Percentiles rank a stretch among this genome's conserved stretches.
Conservation (phyloP, 305 asterid genomes). For the Solanum hybrid region DNA sequence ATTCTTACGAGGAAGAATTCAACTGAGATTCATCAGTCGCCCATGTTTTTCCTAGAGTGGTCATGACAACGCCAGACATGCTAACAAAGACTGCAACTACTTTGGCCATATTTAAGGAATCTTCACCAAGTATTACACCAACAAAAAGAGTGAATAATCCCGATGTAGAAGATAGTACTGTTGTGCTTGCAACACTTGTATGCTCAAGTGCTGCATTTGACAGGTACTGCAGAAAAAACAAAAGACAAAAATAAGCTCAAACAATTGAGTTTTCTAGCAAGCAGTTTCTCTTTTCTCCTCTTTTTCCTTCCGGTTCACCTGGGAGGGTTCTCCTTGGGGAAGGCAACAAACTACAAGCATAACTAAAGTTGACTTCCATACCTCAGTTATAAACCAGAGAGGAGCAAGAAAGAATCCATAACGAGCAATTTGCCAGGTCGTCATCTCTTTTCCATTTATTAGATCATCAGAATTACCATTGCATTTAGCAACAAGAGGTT, state of each 20-base stretch:
- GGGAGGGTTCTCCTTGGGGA: neutral
- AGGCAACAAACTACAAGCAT: conserved; percentile 3
- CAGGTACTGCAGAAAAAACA: conserved; percentile 55
- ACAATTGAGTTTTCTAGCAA: neutral
- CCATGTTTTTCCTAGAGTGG: conserved; percentile 97
- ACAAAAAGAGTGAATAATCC: conserved; percentile 92
- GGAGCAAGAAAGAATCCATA: conserved; percentile 89
- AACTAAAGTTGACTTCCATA: conserved; percentile 11
- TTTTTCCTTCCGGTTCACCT: neutral
- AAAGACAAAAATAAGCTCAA: neutral
- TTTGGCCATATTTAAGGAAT: conserved; percentile 63
- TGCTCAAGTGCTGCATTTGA: conserved; percentile 99
- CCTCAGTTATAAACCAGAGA: conserved; percentile 96
- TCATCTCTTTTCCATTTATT: conserved; percentile 44
- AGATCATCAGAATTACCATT: conserved; percentile 29
- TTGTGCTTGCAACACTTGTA: conserved; percentile 98
- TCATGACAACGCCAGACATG: conserved; percentile 91
- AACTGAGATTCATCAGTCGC: conserved; percentile 71
- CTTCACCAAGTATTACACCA: conserved; percentile 93
- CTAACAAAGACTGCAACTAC: conserved; percentile 87
- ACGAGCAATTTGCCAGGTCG: conserved; percentile 72
- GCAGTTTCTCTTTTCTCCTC: neutral
- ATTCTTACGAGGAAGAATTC: conserved; percentile 57
- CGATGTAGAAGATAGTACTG: conserved; percentile 92
- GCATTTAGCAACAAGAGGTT: conserved; percentile 48